Evolutionary conservation across 805 yeast genomes (phyloP), one percentile per base, ranked within the genome.

Genomic region (Sungouiella thailandica): DNA sequence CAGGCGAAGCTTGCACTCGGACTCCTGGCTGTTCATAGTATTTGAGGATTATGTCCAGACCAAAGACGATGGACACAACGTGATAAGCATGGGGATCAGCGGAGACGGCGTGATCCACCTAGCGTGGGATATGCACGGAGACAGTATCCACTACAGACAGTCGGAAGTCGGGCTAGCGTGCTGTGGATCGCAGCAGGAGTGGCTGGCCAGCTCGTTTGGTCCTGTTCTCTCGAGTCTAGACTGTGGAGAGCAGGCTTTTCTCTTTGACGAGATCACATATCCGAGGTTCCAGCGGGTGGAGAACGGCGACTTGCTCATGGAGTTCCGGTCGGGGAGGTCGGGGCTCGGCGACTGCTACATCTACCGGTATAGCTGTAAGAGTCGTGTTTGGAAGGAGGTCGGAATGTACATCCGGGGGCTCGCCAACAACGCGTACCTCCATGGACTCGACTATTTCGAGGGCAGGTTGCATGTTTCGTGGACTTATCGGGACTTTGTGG

Each of bases 101-200:
- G 50, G 49, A 12, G 52, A 47, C 32, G 50, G 49, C 4, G 33
- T 31, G 14, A 34, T 47, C n/a, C 52, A 43, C 29, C 19, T 45
- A 25, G 38, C 43, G 16, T 47, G 50, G 52, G 52, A 47, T 28
- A 41, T 47, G 37, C 52, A 47, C 23, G 48, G 44, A 16, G 46
- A 43, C 29, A 31, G 28, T 5, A 35, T 46, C 11, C 43, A 46
- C 30, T 46, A 46, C 24, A 37, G 50, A 23, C 23, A 34, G 17
- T 35, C 48, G 4, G 22, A 3, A 4, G 16, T 9, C 9, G 40
- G 42, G 5, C 28, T 36, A 17, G 39, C 36, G 8, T 10, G 11
- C n/a, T 23, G 15, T 13, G 18, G 16, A 5, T n/a, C 26, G 17
- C 25, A n/a, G 12, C 7, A 8, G 6, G 5, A 13, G 7, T 36